A percentile compares a stretch with the other conserved stretches of the same genome.
phyloP scores from a whole-genome alignment of 106 monocot species.

The Allium fistulosum region DNA sequence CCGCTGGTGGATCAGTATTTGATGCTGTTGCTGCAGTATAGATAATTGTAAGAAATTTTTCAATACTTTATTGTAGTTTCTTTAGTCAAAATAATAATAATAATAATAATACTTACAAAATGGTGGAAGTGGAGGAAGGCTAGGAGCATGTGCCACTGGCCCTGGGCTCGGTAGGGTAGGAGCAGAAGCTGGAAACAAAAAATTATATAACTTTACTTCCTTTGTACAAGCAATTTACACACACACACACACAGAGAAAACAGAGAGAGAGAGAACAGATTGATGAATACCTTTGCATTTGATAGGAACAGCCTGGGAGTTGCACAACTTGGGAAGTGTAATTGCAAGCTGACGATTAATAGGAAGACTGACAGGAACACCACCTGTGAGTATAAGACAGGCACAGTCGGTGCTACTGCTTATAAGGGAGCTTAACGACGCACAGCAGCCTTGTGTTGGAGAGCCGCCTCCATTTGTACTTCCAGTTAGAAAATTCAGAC shows the following conservation, averaged over 20 bases:
- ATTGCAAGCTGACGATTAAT: slow-evolving; percentile 62
- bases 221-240: no score
- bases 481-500: slow-evolving; percentile 77
- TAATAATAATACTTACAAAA: slow-evolving; percentile 15
- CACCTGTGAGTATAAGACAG: slow-evolving; percentile 80
- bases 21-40: not conserved
- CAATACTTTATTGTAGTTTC: not conserved
- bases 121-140: slow-evolving; percentile 33
- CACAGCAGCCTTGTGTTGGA: slow-evolving; percentile 64
- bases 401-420: slow-evolving; percentile 47
- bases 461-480: slow-evolving; percentile 66
- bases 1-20: slow-evolving; percentile 11
- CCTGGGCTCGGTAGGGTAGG: slow-evolving; percentile 44
- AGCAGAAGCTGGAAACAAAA: slow-evolving; percentile 30
- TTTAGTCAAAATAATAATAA: no score
- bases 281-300: slow-evolving; percentile 29
- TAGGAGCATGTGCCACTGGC: slow-evolving; percentile 20
- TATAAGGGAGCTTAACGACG: slow-evolving; percentile 34
- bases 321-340: slow-evolving; percentile 49
- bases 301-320: slow-evolving; percentile 41
- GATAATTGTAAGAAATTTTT: not conserved
- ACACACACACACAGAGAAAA: not conserved
- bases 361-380: slow-evolving; percentile 65
- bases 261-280: no score
- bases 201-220: not conserved